Conservation (phyloP, 177 flowering plant species). For the Telopea speciosissima region DNA sequence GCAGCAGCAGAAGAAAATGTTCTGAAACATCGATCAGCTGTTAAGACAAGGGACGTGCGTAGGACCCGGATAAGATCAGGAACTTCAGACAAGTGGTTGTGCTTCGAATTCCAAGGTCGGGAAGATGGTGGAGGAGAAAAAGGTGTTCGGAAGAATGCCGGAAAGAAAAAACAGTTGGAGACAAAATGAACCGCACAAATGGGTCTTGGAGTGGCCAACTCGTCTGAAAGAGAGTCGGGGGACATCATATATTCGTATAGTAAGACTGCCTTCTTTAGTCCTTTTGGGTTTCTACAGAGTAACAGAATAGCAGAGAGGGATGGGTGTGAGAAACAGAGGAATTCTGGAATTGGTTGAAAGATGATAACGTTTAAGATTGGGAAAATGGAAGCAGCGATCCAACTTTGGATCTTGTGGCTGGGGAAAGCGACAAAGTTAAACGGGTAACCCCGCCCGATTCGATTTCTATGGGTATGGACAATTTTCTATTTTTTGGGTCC, state of each 20-base stretch:
- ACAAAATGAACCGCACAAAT: not conserved
- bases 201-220: not conserved
- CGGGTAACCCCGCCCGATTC: no score
- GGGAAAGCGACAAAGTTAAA: no score
- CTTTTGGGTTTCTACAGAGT: not conserved
- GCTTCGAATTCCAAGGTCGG: slow-evolving; percentile 8
- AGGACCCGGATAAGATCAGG: slow-evolving; percentile 3
- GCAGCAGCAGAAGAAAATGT: slow-evolving; percentile 7
- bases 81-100: not conserved
- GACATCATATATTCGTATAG: not conserved
- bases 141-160: slow-evolving; percentile 24
- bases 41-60: slow-evolving; percentile 3
- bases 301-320: no score
- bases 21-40: slow-evolving; percentile 8
- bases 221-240: not conserved
- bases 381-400: no score
- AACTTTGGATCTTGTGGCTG: no score
- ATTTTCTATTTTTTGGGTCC: no score
- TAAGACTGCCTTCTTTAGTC: not conserved
- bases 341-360: no score
- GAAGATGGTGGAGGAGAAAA: slow-evolving; percentile 7
- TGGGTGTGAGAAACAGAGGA: no score
- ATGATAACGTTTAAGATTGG: no score
- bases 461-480: no score
- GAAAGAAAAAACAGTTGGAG: slow-evolving; percentile 16